phyloP scores from a whole-genome alignment of 177 flowering plant species.

The Telopea speciosissima region DNA sequence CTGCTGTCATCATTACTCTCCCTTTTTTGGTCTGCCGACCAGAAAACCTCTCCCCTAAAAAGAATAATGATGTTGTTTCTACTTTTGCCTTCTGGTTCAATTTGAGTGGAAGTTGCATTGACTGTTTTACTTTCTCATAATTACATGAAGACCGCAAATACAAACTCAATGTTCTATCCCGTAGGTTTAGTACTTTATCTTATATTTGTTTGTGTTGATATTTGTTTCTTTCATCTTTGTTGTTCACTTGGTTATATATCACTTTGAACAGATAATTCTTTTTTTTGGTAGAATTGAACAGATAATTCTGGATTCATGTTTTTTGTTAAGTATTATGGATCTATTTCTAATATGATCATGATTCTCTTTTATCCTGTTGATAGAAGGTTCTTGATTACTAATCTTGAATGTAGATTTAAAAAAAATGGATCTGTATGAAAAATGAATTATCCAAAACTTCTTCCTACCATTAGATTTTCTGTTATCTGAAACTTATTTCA shows the following conservation, averaged over 20 bases:
- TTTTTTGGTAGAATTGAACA: too few relatives aligned
- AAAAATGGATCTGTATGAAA: too few relatives aligned
- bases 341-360: not conserved
- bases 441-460: too few relatives aligned
- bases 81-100: not conserved
- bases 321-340: not conserved
- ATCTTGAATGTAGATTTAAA: too few relatives aligned
- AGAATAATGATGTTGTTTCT: not conserved
- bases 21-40: too few relatives aligned
- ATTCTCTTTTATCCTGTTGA: too few relatives aligned
- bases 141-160: not conserved
- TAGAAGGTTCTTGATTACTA: too few relatives aligned
- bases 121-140: not conserved
- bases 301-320: not conserved
- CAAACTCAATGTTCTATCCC: not conserved
- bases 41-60: too few relatives aligned
- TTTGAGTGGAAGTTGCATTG: not conserved
- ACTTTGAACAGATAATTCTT: not conserved
- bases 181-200: not conserved
- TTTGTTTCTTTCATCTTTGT: not conserved
- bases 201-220: not conserved
- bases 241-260: not conserved
- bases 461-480: too few relatives aligned
- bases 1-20: too few relatives aligned
- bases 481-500: not conserved